These are phyloP conservation scores for Amniculicola lignicola DNA, from an alignment of 495 filamentous ascomycete species.

Conservation along the genomic window DNA sequence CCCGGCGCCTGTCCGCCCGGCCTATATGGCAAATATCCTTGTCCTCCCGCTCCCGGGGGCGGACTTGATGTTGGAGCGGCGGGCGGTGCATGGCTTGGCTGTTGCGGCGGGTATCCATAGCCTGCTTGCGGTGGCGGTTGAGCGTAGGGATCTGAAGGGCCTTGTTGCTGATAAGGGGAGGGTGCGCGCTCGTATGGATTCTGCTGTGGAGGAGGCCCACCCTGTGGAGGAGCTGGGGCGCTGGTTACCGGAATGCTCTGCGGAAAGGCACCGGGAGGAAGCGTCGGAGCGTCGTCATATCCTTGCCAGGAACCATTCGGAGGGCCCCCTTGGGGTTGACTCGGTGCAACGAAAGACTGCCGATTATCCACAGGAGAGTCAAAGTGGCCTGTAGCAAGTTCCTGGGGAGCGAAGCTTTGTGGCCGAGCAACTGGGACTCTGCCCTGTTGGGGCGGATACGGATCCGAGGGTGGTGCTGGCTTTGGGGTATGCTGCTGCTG, in stretches of 20 bases:
- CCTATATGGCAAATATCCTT: constrained; percentile 27
- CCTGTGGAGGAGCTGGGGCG: constrained; percentile 12
- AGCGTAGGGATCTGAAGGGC: constrained; percentile 21
- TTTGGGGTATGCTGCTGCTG: constrained; percentile 30
- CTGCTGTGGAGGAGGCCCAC: constrained; percentile 4
- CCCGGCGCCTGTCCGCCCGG: constrained; percentile 19
- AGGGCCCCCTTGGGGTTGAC: constrained; percentile 11
- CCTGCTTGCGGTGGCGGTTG: constrained; percentile 17
- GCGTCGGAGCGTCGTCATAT: constrained; percentile 20
- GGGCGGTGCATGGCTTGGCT: constrained; percentile 26
- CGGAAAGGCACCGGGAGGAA: constrained; percentile 8
- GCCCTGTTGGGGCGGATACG: constrained; percentile 24
- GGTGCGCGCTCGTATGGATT: constrained; percentile 22
- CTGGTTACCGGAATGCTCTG: too few species aligned
- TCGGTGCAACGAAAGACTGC: constrained; percentile 28
- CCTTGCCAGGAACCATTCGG: constrained; percentile 13
- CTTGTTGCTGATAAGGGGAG: constrained; percentile 18
- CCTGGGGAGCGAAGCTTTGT: constrained; percentile 38
- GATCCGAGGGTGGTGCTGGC: constrained; percentile 15
- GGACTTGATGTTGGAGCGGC: constrained; percentile 13
- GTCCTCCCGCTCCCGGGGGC: constrained; percentile 2
- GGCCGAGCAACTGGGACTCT: constrained; percentile 19
- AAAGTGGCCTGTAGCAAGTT: constrained; percentile 41
- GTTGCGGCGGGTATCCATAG: constrained; percentile 22
- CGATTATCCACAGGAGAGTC: constrained; percentile 41